These are phyloP conservation scores for Alternaria sp. DNA, from an alignment of 2,329 filamentous ascomycete species.

Conservation along the genomic window DNA sequence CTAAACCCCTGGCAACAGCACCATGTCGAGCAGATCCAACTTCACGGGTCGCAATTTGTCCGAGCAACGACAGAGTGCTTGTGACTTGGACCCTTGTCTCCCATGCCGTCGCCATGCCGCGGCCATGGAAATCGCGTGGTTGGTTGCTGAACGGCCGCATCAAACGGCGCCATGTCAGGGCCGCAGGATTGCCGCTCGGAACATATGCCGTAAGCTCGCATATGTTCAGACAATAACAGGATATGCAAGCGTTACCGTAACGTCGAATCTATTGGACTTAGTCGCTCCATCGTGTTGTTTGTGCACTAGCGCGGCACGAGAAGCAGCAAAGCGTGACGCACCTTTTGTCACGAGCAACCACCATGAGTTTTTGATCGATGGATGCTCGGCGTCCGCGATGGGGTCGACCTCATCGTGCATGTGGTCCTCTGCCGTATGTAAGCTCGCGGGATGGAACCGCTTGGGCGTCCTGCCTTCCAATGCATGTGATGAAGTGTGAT, in stretches of 20 bases:
- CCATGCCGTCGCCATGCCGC: constrained; percentile 10
- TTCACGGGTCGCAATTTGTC: constrained; percentile 9
- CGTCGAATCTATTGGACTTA: constrained; percentile 7
- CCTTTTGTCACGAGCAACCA: constrained; percentile 1
- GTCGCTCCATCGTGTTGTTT: constrained; percentile 18
- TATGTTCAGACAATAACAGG: constrained; percentile 5
- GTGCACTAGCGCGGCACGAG: constrained; percentile 18
- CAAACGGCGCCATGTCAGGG: constrained; percentile 27
- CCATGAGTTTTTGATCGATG: constrained; percentile 2
- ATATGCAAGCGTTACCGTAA: constrained; percentile 8
- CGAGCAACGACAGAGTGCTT: constrained; percentile 10
- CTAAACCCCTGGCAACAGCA: constrained; percentile 1
- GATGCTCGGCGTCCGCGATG: constrained; percentile 4
- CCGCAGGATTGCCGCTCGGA: constrained; percentile 27
- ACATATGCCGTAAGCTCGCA: constrained; percentile 27
- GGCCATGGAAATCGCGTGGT: constrained; percentile 19
- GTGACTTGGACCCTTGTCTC: constrained; percentile 14
- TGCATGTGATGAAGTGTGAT: constrained; percentile 2
- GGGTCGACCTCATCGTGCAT: constrained; percentile 8
- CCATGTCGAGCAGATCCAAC: constrained; percentile 16
- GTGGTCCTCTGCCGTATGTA: constrained; percentile 1
- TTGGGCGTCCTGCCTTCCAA: constrained; percentile 17
- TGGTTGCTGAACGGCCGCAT: constrained; percentile 26
- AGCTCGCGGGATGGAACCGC: constrained; percentile 29
- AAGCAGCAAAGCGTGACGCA: constrained; percentile 3